Evolutionary conservation across 2,329 filamentous ascomycete species (phyloP), one percentile per base, ranked within the genome.

Genomic region (Xylaria sp.): DNA sequence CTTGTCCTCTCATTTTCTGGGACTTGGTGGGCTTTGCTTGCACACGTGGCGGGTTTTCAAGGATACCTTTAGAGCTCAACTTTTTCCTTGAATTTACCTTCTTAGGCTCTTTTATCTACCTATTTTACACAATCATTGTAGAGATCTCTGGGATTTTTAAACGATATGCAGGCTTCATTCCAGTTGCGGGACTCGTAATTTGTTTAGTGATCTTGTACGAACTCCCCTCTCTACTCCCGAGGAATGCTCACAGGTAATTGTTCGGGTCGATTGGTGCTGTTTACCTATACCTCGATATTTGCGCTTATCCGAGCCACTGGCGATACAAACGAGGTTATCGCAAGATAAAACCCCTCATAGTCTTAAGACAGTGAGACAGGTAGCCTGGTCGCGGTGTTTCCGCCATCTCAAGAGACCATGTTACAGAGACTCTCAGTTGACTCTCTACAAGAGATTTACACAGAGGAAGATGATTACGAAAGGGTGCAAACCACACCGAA

Each of bases 291-390:
- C 21, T 50, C 12, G 10, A 54, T 16, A 54, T 64, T n/a, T 21
- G 60, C 10, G 59, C 25, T n/a, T 51, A 32, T n/a, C 54, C 27
- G 3, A 13, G 23, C 0, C n/a, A 59, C 12, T n/a, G 60, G 59
- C 59, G 54, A 50, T 50, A 55, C 18, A 54, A 16, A 50, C 47
- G 32, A 60, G 60, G 55, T n/a, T n/a, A 23, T 40, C 60, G 55
- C 37, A 60, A 25, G 16, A 50, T 60, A 1, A 68, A 54, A 40
- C 65, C 65, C 6, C 2, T 60, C 9, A 1, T 68, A 16, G 65
- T 12, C 5, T 68, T 68, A n/a, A n/a, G n/a, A n/a, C 18, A 60
- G 47, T 3, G n/a, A 64, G 18, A 55, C 54, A 12, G 65, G 55
- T 1, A 9, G 21, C 21, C 55, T 55, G 18, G 21, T 68, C 1